Percentiles rank a stretch among this genome's conserved stretches.
phyloP scores from a whole-genome alignment of 768 basidiomycete species.

The Boletus rubescentipes region DNA sequence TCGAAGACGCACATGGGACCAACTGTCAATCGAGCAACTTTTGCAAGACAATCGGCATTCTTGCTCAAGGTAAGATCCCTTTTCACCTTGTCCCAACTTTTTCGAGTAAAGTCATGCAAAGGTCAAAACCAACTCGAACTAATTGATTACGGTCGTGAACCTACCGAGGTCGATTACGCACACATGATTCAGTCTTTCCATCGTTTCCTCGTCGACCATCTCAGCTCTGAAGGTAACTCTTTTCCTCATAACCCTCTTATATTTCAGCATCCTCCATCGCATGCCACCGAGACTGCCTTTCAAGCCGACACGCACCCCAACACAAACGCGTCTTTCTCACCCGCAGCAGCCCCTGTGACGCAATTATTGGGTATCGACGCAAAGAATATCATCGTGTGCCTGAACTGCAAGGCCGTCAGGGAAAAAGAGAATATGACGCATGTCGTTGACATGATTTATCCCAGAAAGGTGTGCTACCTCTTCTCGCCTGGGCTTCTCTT shows the following conservation, averaged over 20 bases:
- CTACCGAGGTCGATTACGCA: conserved; percentile 71
- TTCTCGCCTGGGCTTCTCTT: neutral
- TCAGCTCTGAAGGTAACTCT: conserved; percentile 70
- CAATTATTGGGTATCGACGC: conserved; percentile 84
- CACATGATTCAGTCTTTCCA: conserved; percentile 95
- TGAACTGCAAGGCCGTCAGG: conserved; percentile 65
- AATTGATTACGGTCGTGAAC: conserved; percentile 82
- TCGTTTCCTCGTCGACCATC: conserved; percentile 85
- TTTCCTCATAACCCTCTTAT: conserved; percentile 62
- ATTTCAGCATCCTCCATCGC: conserved; percentile 28
- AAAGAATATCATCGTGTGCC: conserved; percentile 72
- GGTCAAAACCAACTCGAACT: conserved; percentile 81
- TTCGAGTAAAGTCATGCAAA: conserved; percentile 22
- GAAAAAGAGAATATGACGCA: conserved; percentile 81
- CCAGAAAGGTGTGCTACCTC: conserved; percentile 62
- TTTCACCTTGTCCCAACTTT: neutral
- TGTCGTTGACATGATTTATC: conserved; percentile 84
- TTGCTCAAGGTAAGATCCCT: conserved; percentile 71
- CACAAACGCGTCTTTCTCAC: conserved; percentile 19
- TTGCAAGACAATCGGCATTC: conserved; percentile 86
- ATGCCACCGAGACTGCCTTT: conserved; percentile 5
- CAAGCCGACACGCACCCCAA: conserved; percentile 21
- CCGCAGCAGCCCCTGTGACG: conserved; percentile 70
- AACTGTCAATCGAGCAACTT: conserved; percentile 99
- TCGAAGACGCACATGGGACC: conserved; percentile 89